phyloP scores from a whole-genome alignment of 176 grass and related monocot genomes.

The bread wheat (Triticum aestivum) region IWGSC_CS_RefSeq_v2.1 NC_057807.1:25481188-25481687 shows the following conservation, averaged over 20 bases:
- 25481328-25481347: constrained; percentile 70
- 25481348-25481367: constrained; percentile 58
- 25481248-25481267: constrained; percentile 49
- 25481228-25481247: constrained; percentile 85
- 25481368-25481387: constrained; percentile 60
- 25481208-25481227: constrained; percentile 81
- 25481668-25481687: constrained; percentile 8
- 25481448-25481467: constrained; percentile 74
- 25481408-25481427: constrained; percentile 83
- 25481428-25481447: constrained; percentile 76
- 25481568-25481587: constrained; percentile 46
- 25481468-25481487: constrained; percentile 58
- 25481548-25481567: constrained; percentile 50
- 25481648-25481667: constrained; percentile 18
- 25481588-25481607: constrained; percentile 25
- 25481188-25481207: constrained; percentile 57
- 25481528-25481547: constrained; percentile 40
- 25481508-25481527: constrained; percentile 48
- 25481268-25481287: constrained; percentile 50
- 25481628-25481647: neutral
- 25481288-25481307: constrained; percentile 85
- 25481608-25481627: constrained; percentile 31
- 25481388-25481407: constrained; percentile 70
- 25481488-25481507: constrained; percentile 34
- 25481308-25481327: constrained; percentile 57